Evolutionary conservation across 1,139 yeast species (phyloP), one percentile per base, ranked within the genome.

Genomic region (Ogataea hybrid): DNA sequence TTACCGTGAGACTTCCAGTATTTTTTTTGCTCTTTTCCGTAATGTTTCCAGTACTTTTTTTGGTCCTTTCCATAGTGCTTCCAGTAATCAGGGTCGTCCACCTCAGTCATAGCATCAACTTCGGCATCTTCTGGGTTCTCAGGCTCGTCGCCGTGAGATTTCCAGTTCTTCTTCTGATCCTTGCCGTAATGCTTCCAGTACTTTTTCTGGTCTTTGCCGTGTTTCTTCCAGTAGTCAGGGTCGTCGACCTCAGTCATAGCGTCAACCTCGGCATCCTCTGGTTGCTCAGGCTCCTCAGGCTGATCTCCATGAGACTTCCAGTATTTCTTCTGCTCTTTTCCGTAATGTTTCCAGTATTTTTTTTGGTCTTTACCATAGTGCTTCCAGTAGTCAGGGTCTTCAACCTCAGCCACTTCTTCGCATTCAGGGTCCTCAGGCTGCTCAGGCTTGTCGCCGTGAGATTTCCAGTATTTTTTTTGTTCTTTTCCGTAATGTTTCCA

Each of bases 401-500:
- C 51, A 33, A 12, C 18, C 6, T 7, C 37, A 11, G 27, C 15
- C 15, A 14, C 15, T 14, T 14, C 15, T 14, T 14, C 15, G 15
- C 15, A 14, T 14, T 14, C 15, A 14, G 15, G 15, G 15, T 14
- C 15, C 15, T 14, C 33, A 11, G 14, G 15, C 15, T 18, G 28
- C 5, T 18, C 32, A 7, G 28, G 29, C 11, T 41, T 43, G 18
- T 46, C 44, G 17, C 18, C 34, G 25, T 35, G 28, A 32, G 47
- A 46, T 18, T 38, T 18, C 44, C 44, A 39, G 32, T 51, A 53
- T 49, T 53, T 50, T 41, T 44, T 52, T 35, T 52, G 48, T 25
- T 51, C 49, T 41, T 53, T 50, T 29, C 59, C 56, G 35, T 37
- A 39, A 32, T 56, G 52, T 48, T 56, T 55, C 58, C 48, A 54